These are phyloP conservation scores for Tolypocladium guangdongense DNA, from an alignment of 2,329 filamentous ascomycete genomes.

Conservation along the genomic window DNA sequence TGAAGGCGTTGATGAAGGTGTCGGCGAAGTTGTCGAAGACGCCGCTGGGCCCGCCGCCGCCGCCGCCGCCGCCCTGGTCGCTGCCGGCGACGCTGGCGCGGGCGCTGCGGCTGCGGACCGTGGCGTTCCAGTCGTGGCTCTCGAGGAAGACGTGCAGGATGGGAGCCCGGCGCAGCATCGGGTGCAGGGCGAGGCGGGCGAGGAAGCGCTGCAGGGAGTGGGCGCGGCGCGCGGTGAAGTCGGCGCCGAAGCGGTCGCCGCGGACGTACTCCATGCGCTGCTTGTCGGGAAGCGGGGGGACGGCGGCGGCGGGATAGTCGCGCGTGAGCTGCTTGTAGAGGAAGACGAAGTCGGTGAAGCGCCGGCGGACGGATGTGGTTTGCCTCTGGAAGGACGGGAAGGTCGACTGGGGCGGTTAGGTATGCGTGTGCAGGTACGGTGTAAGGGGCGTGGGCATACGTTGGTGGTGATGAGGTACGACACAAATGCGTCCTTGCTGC, in stretches of 20 bases:
- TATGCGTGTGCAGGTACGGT: no score
- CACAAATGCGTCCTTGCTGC: conserved; percentile 91
- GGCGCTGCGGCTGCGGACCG: conserved; percentile 70
- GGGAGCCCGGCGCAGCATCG: conserved; percentile 70
- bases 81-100: conserved; percentile 46
- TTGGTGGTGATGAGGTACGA: conserved; percentile 90
- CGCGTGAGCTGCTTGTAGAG: conserved; percentile 81
- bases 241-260: conserved; percentile 85
- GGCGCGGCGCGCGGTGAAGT: conserved; percentile 82
- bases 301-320: conserved; percentile 84
- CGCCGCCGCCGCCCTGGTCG: conserved; percentile 23
- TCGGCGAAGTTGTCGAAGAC: conserved; percentile 95
- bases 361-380: conserved; percentile 68
- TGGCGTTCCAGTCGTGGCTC: conserved; percentile 90
- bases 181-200: conserved; percentile 75
- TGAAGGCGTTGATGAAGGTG: conserved; percentile 93
- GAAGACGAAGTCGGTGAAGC: conserved; percentile 97
- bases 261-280: conserved; percentile 99
- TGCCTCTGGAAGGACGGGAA: conserved; percentile 86
- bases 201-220: conserved; percentile 90
- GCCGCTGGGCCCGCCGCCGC: conserved; percentile 39
- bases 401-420: no score
- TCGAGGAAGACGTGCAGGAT: conserved; percentile 87
- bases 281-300: conserved; percentile 93
- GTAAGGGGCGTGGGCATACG: no score